These are phyloP conservation scores for Porcisia hertigi DNA, from an alignment of 208 protist species.

Conservation along the genomic window DNA sequence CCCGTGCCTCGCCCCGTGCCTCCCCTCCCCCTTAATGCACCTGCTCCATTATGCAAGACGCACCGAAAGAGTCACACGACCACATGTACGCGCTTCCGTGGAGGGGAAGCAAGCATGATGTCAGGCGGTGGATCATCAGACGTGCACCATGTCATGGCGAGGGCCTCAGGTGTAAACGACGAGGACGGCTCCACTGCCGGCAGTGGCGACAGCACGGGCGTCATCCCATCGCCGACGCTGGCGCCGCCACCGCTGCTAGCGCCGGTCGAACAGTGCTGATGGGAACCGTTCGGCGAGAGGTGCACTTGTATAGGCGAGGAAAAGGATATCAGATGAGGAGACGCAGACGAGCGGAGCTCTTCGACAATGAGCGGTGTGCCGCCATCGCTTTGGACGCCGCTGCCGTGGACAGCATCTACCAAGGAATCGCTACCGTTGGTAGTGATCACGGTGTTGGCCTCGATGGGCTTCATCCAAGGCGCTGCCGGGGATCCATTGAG, in stretches of 20 bases:
- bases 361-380: neutral
- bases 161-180: neutral
- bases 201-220: neutral
- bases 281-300: neutral
- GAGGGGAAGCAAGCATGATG: slow-evolving; percentile 21
- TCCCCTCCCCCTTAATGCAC: neutral
- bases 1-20: neutral
- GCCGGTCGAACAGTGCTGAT: neutral
- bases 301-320: neutral
- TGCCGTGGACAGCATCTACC: neutral
- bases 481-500: neutral
- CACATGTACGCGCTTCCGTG: slow-evolving; percentile 24
- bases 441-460: no score
- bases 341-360: neutral
- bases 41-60: neutral
- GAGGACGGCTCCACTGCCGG: neutral
- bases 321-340: neutral
- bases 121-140: slow-evolving; percentile 32
- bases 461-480: neutral
- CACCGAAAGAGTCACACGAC: slow-evolving; percentile 4
- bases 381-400: neutral
- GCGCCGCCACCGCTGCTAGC: neutral
- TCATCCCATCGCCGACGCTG: neutral
- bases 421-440: neutral
- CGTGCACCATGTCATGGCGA: neutral